Evolutionary conservation across 2,329 filamentous ascomycete species (phyloP).

Genomic region (Grosmannia penicillata): DNA sequence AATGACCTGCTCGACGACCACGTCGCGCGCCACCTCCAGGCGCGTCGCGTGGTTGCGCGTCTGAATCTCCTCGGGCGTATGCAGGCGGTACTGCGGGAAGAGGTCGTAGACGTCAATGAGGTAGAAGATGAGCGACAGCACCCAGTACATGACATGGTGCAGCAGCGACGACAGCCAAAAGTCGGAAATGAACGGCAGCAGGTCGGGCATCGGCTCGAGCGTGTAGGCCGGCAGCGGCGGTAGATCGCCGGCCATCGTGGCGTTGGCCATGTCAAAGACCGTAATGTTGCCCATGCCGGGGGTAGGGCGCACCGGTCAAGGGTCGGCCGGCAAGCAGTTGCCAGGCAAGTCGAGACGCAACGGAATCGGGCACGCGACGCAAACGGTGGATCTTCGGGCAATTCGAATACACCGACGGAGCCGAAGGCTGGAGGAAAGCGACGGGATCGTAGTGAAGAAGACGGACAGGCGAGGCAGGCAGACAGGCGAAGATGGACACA

Average conservation of each 20-base stretch:
- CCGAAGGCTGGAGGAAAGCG: too few species aligned
- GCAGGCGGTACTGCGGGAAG: slow-evolving; percentile 81
- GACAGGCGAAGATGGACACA: neutral
- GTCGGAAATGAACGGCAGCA: slow-evolving; percentile 69
- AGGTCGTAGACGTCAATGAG: slow-evolving; percentile 71
- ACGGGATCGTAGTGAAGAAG: too few species aligned
- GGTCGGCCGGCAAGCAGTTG: too few species aligned
- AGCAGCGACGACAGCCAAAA: slow-evolving; percentile 61
- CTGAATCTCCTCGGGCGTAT: slow-evolving; percentile 82
- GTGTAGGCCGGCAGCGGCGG: slow-evolving; percentile 79
- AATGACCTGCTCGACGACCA: slow-evolving; percentile 80
- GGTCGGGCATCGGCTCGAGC: slow-evolving; percentile 51
- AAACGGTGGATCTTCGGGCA: too few species aligned
- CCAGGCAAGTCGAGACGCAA: too few species aligned
- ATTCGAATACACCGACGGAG: too few species aligned
- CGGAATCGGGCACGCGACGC: too few species aligned
- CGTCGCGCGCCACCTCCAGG: slow-evolving; percentile 78
- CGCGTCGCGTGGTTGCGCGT: slow-evolving; percentile 78
- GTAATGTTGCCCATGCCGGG: slow-evolving; percentile 25
- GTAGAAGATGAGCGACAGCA: slow-evolving; percentile 74
- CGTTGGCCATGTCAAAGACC: slow-evolving; percentile 31
- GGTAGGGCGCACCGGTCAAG: neutral
- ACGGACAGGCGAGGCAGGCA: neutral
- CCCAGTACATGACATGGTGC: slow-evolving; percentile 80
- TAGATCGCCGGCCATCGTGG: slow-evolving; percentile 45